phyloP scores from a whole-genome alignment of 306 rosid genomes.

The Cotoneaster glaucophyllus region DNA sequence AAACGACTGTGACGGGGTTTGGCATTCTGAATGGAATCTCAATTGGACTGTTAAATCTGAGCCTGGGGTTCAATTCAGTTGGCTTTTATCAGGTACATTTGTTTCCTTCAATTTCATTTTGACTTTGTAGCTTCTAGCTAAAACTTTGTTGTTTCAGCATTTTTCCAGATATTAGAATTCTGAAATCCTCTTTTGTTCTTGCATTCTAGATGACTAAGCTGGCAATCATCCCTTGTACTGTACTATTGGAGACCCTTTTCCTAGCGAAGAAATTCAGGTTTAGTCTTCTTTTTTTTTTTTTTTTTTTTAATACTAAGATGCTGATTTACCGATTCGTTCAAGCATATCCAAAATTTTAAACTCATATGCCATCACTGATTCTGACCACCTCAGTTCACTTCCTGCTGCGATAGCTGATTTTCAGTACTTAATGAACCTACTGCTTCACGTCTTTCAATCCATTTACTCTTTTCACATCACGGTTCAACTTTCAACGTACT shows the following conservation, averaged over 20 bases:
- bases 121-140: slow-evolving; percentile 2
- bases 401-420: background rate
- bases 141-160: slow-evolving; percentile 3
- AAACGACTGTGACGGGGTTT: slow-evolving; percentile 74
- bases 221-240: slow-evolving; percentile 98
- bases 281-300: slow-evolving; percentile 11
- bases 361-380: background rate
- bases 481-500: background rate
- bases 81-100: slow-evolving; percentile 88
- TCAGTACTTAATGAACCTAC: background rate
- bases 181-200: slow-evolving; percentile 22
- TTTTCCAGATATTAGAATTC: slow-evolving; percentile 3
- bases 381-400: background rate
- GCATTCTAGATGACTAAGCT: slow-evolving; percentile 86
- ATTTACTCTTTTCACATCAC: background rate
- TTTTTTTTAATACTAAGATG: slow-evolving; percentile 14
- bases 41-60: slow-evolving; percentile 91
- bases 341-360: background rate
- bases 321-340: background rate
- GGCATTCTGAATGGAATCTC: slow-evolving; percentile 97
- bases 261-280: slow-evolving; percentile 90
- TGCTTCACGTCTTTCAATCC: background rate
- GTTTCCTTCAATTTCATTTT: slow-evolving; percentile 7
- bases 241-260: slow-evolving; percentile 89
- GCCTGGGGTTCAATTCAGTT: slow-evolving; percentile 97